phyloP scores from a whole-genome alignment of 2,329 filamentous ascomycete genomes.

The Monosporascus sp. region DNA sequence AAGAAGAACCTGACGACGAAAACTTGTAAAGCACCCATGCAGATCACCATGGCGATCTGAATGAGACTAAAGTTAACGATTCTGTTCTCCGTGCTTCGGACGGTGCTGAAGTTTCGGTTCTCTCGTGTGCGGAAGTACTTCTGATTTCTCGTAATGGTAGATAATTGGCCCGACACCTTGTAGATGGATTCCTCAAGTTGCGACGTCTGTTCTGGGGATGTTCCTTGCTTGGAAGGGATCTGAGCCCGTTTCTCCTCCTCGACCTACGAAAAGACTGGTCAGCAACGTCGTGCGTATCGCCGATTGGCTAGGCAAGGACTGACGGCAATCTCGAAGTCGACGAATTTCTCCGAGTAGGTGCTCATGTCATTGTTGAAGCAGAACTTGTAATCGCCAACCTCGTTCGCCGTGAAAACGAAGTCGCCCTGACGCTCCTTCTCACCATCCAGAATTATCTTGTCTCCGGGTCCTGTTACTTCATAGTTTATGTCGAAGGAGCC shows the following conservation, averaged over 20 bases:
- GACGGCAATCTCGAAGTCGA: slow-evolving; percentile 96
- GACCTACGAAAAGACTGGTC: slow-evolving; percentile 48
- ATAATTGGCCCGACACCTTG: slow-evolving; percentile 88
- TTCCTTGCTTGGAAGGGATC: slow-evolving; percentile 83
- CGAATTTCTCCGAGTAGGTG: slow-evolving; percentile 93
- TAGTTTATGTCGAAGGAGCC: slow-evolving; percentile 98
- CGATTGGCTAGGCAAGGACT: slow-evolving; percentile 25
- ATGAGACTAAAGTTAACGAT: slow-evolving; percentile 98
- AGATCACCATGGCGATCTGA: slow-evolving; percentile 84
- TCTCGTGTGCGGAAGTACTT: slow-evolving; percentile 99
- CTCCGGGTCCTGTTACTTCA: slow-evolving; percentile 72
- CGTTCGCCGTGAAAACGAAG: slow-evolving; percentile 92
- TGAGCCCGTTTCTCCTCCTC: slow-evolving; percentile 82
- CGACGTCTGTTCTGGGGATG: slow-evolving; percentile 81
- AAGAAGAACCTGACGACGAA: slow-evolving; percentile 99
- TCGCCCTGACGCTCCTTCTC: slow-evolving; percentile 92
- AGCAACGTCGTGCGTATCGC: slow-evolving; percentile 12
- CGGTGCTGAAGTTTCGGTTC: slow-evolving; percentile 98
- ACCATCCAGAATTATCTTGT: slow-evolving; percentile 77
- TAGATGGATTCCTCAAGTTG: slow-evolving; percentile 89
- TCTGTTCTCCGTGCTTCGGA: slow-evolving; percentile 87
- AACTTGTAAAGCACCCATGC: slow-evolving; percentile 93
- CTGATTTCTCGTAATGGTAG: slow-evolving; percentile 92
- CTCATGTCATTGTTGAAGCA: slow-evolving; percentile 99
- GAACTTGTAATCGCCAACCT: slow-evolving; percentile 85